phyloP scores from a whole-genome alignment of 2,329 filamentous ascomycete species.

The Ceratocystis ficicola region DNA sequence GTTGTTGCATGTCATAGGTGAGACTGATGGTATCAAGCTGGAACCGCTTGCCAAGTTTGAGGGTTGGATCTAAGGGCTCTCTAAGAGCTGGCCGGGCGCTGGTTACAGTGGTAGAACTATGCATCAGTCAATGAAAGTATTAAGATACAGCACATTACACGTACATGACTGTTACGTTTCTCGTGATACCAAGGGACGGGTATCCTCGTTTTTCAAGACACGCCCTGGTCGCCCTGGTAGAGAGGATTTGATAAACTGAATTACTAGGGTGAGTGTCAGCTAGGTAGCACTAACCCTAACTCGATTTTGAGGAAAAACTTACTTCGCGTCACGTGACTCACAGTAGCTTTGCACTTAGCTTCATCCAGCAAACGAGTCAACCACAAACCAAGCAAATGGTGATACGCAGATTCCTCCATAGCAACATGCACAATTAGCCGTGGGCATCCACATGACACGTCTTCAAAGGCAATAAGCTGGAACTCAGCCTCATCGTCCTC shows the following conservation, averaged over 20 bases:
- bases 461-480: not conserved
- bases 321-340: not conserved
- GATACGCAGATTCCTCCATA: not conserved
- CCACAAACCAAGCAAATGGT: not conserved
- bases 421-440: not conserved
- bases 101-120: not conserved
- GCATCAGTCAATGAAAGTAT: not conserved
- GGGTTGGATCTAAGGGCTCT: constrained; percentile 30
- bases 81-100: not conserved
- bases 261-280: not conserved
- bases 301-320: not conserved
- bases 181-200: not conserved
- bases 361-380: not conserved
- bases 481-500: not conserved
- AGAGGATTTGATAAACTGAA: not conserved
- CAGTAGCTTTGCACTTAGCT: not conserved
- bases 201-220: not conserved
- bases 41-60: constrained; percentile 36
- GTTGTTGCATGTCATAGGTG: constrained; percentile 56
- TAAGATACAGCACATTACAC: not conserved
- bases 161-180: not conserved
- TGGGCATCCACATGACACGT: not conserved
- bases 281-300: not conserved
- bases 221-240: not conserved
- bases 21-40: constrained; percentile 52